Base-by-base conservation (phyloP, 1,284 basidiomycete genomes). In the Boletus sp. region DNA sequence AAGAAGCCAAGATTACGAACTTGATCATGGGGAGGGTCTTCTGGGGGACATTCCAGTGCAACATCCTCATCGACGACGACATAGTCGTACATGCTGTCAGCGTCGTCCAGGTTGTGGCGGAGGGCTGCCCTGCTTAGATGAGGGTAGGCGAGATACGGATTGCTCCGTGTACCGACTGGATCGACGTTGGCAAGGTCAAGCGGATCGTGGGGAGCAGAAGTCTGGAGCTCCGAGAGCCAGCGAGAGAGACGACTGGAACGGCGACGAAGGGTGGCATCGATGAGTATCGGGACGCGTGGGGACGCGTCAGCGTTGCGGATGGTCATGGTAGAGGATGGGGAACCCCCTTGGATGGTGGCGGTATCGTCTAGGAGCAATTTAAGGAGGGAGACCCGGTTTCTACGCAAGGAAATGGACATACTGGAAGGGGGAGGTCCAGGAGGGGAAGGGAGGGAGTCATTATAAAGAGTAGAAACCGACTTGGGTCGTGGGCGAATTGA, bases 181-280 rank as follows among this genome's bases (percentile, higher is more conserved):
- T 74, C 67, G 30, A 67, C 64, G 43, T 71, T 63, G 3, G 67
- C 62, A 40, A 68, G 60, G 64, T 74, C 72, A 9, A 67, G 21
- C 30, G 55, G 21, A 49, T 68, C 70, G 28, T 60, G 58, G 38
- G 49, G 68, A 43, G 59, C 67, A 67, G 50, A 66, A 14, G 58
- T 62, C 63, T 84, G 84, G 70, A 89, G 85, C 51, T 90, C 87
- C 48, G 80, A 76, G 53, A 91, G 83, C 89, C 89, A 91, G 61
- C 81, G 84, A 66, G 87, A 81, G 59, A 90, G 78, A 70, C 84
- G 81, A 71, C 85, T 88, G 16, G 86, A 83, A 52, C 83, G 83
- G 57, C 77, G 78, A 19, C 71, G 71, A 58, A 77, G 66, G 21
- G 71, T 58, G 55, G 67, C 63, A 55, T 77, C 68, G 44, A 58